phyloP scores from a whole-genome alignment of 2,329 filamentous ascomycete genomes.

The Arthrobotrys megalospora region DNA sequence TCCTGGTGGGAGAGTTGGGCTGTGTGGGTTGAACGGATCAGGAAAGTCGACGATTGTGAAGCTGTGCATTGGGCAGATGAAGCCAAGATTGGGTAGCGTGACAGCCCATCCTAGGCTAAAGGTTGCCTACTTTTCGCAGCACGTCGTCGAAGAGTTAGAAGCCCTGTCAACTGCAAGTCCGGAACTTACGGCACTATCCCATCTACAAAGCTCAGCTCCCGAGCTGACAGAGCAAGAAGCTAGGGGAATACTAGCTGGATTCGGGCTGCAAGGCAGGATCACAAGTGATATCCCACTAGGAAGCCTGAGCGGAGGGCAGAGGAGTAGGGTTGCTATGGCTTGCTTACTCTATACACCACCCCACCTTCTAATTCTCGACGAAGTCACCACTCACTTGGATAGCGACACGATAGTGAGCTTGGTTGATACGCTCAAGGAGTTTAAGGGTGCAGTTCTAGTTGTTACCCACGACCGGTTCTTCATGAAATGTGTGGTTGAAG shows the following conservation, averaged over 20 bases:
- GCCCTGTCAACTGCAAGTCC: conserved; percentile 68
- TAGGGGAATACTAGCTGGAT: conserved; percentile 76
- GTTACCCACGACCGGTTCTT: conserved; percentile 89
- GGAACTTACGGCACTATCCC: conserved; percentile 75
- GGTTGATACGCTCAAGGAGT: conserved; percentile 76
- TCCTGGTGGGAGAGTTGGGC: conserved; percentile 80
- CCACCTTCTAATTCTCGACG: conserved; percentile 83
- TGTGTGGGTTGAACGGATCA: conserved; percentile 83
- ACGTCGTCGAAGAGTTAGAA: conserved; percentile 80
- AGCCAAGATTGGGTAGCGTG: conserved; percentile 75
- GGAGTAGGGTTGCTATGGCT: conserved; percentile 77
- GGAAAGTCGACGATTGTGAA: conserved; percentile 86
- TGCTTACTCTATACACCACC: conserved; percentile 73
- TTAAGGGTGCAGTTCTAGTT: conserved; percentile 81
- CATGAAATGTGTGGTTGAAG: conserved; percentile 80
- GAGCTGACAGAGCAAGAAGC: conserved; percentile 77
- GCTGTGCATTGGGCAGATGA: conserved; percentile 74
- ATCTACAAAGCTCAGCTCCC: conserved; percentile 70
- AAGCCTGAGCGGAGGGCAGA: conserved; percentile 85
- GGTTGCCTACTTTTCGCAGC: conserved; percentile 84
- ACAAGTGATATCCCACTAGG: conserved; percentile 81
- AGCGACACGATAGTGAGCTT: conserved; percentile 83
- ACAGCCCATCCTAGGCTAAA: conserved; percentile 78
- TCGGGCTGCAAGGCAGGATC: conserved; percentile 79
- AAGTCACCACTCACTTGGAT: conserved; percentile 88